Evolutionary conservation across 306 rosid genomes (phyloP).

Genomic region (Bauhinia variegata): DNA sequence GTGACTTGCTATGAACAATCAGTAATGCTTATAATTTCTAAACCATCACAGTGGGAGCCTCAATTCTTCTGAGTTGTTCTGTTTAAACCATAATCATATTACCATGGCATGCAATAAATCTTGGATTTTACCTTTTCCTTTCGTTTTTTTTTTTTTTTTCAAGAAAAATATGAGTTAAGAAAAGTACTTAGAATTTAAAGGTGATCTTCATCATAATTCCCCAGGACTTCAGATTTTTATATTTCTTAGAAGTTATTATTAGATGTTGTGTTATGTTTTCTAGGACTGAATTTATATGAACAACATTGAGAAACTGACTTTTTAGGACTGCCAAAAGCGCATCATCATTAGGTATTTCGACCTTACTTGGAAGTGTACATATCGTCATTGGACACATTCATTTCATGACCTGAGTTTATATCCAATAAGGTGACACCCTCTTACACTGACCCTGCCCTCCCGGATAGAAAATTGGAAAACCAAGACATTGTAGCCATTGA

Average conservation of each 20-base stretch:
- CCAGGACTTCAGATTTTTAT: background rate
- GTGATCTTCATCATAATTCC: background rate
- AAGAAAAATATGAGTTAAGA: background rate
- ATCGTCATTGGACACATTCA: background rate
- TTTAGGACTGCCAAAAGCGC: constrained; percentile 14
- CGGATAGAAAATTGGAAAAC: background rate
- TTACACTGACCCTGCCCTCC: background rate
- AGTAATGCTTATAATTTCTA: constrained; percentile 6
- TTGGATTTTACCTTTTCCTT: background rate
- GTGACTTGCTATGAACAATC: constrained; percentile 43
- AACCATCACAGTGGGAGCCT: constrained; percentile 1
- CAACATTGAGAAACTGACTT: background rate
- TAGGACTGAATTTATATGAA: constrained; percentile 1
- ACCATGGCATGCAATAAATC: background rate
- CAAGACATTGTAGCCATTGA: background rate
- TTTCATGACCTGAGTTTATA: background rate
- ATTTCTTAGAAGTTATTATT: constrained; percentile 4
- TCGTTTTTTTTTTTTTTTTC: background rate
- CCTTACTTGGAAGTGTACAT: background rate
- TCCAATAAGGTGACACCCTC: background rate
- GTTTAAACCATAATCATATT: constrained; percentile 8
- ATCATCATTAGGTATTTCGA: constrained; percentile 9
- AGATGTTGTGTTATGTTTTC: constrained; percentile 12
- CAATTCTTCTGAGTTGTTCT: constrained; percentile 21
- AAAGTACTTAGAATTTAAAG: background rate